Evolutionary conservation across 805 yeast genomes (phyloP), one percentile per base, ranked within the genome.

Genomic region (Candida ipomoeae): DNA sequence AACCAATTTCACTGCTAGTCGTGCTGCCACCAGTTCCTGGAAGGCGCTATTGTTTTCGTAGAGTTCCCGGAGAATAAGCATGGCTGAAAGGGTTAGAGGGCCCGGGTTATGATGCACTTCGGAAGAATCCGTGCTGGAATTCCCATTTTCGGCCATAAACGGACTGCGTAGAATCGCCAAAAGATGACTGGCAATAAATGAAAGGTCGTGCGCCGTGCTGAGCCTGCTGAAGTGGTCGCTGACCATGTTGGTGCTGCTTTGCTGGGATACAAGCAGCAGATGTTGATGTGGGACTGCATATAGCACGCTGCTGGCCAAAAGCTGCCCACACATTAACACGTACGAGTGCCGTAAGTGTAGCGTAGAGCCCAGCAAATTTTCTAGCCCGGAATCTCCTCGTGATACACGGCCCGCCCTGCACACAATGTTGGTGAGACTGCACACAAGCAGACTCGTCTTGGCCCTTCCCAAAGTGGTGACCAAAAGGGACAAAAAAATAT

Each of bases 11-110:
- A 77, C 71, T 2, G 83, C 78, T 53, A 74, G 73, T 41, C 74
- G 71, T 13, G 74, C 72, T 1, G 58, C 63, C 2, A 66, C 55
- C 23, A 62, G 26, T 2, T 75, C 65, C 51, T 75, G 75, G 59
- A 85, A 83, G 44, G 66, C 66, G 51, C 73, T 73, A 66, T 92
- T 92, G 57, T 89, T 83, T 61, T 88, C 92, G 33, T 81, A 67
- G 40, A 89, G 67, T 59, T 87, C 96, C 87, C 96, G 88, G 14
- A 87, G 56, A 7, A 91, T 62, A 62, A 85, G 75, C 5, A 81
- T 65, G n/a, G 79, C 62, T 60, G 85, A 91, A 3, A 74, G 68
- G 2, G 82, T 64, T 84, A 90, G 74, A 17, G 75, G 59, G 4
- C 33, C 7, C 18, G 46, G 46, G 41, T 14, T 20, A 2, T 32